Evolutionary conservation across 441 rosid species (phyloP).

Genomic region (Populus tomentosa): DNA sequence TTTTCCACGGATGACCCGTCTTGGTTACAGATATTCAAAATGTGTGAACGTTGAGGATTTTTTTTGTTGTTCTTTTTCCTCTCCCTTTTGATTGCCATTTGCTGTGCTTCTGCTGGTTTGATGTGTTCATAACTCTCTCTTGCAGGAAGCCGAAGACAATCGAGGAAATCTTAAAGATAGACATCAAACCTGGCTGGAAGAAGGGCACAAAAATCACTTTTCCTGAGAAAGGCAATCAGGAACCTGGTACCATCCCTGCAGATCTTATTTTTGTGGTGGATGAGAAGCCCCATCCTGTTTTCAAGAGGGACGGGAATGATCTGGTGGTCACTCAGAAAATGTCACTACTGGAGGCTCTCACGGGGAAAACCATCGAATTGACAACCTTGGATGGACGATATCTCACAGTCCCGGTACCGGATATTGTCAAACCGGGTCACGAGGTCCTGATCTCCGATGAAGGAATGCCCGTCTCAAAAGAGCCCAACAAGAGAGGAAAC

Average conservation of each 20-base stretch:
- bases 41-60: neutral
- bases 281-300: conserved; percentile 67
- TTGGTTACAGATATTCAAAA: neutral
- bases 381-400: conserved; percentile 70
- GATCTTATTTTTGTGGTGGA: conserved; percentile 82
- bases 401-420: conserved; percentile 44
- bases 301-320: conserved; percentile 71
- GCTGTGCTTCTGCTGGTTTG: too few species aligned
- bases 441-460: conserved; percentile 56
- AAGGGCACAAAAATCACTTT: conserved; percentile 88
- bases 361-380: conserved; percentile 51
- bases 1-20: neutral
- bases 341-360: conserved; percentile 68
- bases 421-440: conserved; percentile 66
- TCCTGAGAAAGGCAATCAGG: conserved; percentile 85
- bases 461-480: conserved; percentile 91
- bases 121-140: conserved; percentile 1
- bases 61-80: neutral
- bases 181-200: conserved; percentile 87
- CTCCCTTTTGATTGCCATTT: too few species aligned
- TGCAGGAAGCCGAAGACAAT: conserved; percentile 65
- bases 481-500: conserved; percentile 75
- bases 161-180: conserved; percentile 70
- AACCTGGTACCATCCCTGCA: conserved; percentile 62
- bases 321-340: conserved; percentile 49